Base-by-base conservation (phyloP, 2,329 filamentous ascomycete species). In the Tolypocladium guangdongense region DNA sequence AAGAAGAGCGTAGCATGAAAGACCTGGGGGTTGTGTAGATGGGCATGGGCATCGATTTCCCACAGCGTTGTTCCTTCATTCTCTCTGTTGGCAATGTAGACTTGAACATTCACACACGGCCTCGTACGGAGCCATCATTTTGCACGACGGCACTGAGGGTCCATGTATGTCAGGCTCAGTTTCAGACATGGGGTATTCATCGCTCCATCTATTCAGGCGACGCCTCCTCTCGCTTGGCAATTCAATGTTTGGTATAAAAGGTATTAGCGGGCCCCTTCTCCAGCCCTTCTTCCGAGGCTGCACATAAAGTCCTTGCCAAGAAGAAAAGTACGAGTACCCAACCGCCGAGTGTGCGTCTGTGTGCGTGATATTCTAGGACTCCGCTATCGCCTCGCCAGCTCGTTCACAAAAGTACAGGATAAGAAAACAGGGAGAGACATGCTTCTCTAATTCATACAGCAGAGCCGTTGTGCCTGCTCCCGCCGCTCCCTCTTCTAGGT, bases 371-470 rank as follows among this genome's bases (percentile, higher is more conserved):
- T 32, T 50, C 46, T 49, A 50, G 41, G 39, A 53, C 54, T 47
- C 54, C 54, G 46, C 27, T 7, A 50, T 54, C 52, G 51, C 54
- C 38, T 55, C 54, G 50, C 50, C 50, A 45, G 30, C 49, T 37
- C 43, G 22, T n/a, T 16, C 50, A n/a, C 14, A n/a, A 22, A 27
- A 20, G 50, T 33, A 39, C n/a, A 30, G 3, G 16, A 51, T 24
- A 47, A 51, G 18, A 16, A n/a, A 38, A 22, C 7, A 47, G 18
- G 8, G 35, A 45, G 22, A 51, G n/a, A 20, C 18, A 32, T 48
- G 46, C 49, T 16, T 45, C 38, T 35, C 37, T 24, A 55, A 61
- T 55, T 70, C 59, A 72, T 65, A 70, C 68, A 63, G 59, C 64
- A 53, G 68, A 64, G 52, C 68, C 64, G 46, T 60, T 58, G 30